phyloP scores from a whole-genome alignment of 2,329 filamentous ascomycete genomes.

The Alternaria alternata region DNA sequence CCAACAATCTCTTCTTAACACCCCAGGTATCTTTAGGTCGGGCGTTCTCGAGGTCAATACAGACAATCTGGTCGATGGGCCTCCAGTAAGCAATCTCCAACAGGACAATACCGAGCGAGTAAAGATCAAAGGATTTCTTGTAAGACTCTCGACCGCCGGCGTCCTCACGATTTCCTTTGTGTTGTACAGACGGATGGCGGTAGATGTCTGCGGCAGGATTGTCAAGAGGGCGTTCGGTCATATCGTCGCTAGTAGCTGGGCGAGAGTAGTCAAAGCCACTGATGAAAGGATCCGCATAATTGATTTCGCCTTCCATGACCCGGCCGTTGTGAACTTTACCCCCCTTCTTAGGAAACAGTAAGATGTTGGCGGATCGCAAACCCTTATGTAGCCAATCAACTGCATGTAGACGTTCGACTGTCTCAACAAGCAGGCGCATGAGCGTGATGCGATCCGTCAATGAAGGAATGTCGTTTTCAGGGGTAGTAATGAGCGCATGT shows the following conservation, averaged over 20 bases:
- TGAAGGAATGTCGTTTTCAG: constrained; percentile 51
- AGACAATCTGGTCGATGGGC: constrained; percentile 56
- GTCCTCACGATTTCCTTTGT: constrained; percentile 44
- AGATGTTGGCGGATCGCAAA: constrained; percentile 62
- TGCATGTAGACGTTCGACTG: constrained; percentile 63
- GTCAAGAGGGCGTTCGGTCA: constrained; percentile 59
- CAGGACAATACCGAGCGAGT: constrained; percentile 62
- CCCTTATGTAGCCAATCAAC: constrained; percentile 68
- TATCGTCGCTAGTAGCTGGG: constrained; percentile 59
- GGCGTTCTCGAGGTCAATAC: constrained; percentile 47
- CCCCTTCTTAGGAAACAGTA: constrained; percentile 57
- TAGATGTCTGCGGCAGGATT: constrained; percentile 60
- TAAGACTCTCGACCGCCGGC: constrained; percentile 37
- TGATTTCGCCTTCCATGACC: constrained; percentile 31
- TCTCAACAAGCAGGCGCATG: constrained; percentile 62
- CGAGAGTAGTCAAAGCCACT: constrained; percentile 65
- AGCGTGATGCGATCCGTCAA: constrained; percentile 62
- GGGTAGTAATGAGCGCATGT: constrained; percentile 54
- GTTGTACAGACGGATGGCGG: constrained; percentile 58
- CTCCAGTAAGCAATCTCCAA: constrained; percentile 65
- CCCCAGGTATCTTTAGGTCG: constrained; percentile 51
- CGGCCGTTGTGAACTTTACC: neutral
- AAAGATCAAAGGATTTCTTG: constrained; percentile 62
- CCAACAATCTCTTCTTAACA: constrained; percentile 45
- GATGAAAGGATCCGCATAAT: constrained; percentile 56